A percentile compares a stretch with the other conserved stretches of the same genome.
phyloP scores from a whole-genome alignment of 441 rosid species.

The California macrophylla region DNA sequence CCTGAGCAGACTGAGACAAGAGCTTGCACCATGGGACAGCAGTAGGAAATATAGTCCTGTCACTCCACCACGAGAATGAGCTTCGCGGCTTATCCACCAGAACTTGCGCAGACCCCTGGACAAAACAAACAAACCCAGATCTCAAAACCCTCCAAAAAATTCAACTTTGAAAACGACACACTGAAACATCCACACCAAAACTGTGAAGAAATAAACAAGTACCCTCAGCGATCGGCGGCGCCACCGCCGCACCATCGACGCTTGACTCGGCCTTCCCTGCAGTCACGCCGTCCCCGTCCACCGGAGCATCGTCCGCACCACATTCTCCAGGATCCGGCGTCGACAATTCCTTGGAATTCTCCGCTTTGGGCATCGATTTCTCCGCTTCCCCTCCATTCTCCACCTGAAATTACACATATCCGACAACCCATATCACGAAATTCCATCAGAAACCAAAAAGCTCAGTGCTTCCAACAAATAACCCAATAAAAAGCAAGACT shows the following conservation, averaged over 20 bases:
- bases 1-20: conserved; percentile 81
- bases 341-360: conserved; percentile 48
- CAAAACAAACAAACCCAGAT: conserved; percentile 9
- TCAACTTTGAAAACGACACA: background rate
- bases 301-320: conserved; percentile 36
- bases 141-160: conserved; percentile 2
- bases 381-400: conserved; percentile 48
- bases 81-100: conserved; percentile 47
- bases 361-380: conserved; percentile 40
- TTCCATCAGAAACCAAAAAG: conserved; percentile 13
- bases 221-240: conserved; percentile 60
- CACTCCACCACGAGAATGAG: conserved; percentile 39
- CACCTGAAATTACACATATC: conserved; percentile 32
- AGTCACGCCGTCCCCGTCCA: conserved; percentile 32
- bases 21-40: conserved; percentile 62
- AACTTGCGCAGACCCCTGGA: conserved; percentile 41
- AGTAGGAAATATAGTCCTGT: background rate
- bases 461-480: background rate
- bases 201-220: conserved; percentile 9
- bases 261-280: conserved; percentile 38
- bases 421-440: conserved; percentile 14
- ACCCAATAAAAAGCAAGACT: background rate
- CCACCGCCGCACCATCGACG: conserved; percentile 31
- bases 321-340: conserved; percentile 51
- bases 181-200: conserved; percentile 5